Base-by-base conservation (phyloP, 495 filamentous ascomycete genomes). In the Amniculicola lignicola region DNA sequence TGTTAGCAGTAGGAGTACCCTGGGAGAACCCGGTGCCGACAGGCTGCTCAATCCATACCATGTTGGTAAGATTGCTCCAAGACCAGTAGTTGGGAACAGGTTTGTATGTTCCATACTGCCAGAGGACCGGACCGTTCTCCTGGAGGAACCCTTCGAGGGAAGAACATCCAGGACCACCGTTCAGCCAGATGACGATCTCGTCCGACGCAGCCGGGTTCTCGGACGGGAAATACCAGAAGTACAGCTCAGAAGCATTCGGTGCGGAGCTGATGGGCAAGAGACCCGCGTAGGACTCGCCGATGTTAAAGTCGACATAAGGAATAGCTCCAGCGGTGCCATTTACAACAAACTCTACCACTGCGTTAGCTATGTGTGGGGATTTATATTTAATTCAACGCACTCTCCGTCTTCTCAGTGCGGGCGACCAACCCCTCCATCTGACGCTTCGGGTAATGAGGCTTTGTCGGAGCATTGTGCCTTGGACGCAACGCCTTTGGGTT, bases 21-120 rank as follows among this genome's bases (percentile, higher is more conserved):
- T 75, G 73, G 1, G 78, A 74, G 59, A 79, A 86, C 3, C 83
- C 88, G 9, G 86, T 88, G 28, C 88, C 86, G 12, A 89, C 82
- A 0, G 88, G 88, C 61, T 91, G 87, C 44, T 89, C 86, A 16
- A 89, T 69, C 70, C 81, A 90, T 40, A 90, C 75, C 59, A 89
- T 74, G 62, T 90, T 90, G 40, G 87, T 89, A 37, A 93, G 71
- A 35, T 86, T 89, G 23, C 77, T 75, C 85, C 84, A 90, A 10
- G 75, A 78, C 65, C 59, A 65, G 1, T 62, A 61, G 36, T 67
- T 65, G 27, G 53, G 35, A 22, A 68, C 62, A 19, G 57, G 61
- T 50, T 59, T 59, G 54, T 45, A 66, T n/a, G 70, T 73, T 24
- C 70, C 71, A 31, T 68, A 71, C 54, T 74, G 70, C 71, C 71